These are phyloP conservation scores for Dendrobium catenatum DNA, from an alignment of 106 monocot genomes.

Conservation along the genomic window DNA sequence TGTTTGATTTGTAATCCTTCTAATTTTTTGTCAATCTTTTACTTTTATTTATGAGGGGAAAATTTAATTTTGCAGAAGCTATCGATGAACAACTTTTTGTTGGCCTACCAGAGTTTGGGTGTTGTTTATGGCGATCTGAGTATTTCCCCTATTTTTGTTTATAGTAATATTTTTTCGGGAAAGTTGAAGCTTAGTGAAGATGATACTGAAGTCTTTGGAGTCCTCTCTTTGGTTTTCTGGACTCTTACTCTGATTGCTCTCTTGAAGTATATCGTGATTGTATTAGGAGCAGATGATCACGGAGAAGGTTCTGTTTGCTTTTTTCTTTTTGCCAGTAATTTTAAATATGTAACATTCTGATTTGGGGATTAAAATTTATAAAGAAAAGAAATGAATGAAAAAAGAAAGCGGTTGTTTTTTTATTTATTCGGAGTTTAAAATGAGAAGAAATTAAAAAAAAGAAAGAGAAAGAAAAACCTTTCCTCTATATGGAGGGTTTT, in stretches of 20 bases:
- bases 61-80: conserved; percentile 25
- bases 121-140: conserved; percentile 69
- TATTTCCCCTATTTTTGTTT: conserved; percentile 72
- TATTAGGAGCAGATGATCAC: conserved; percentile 59
- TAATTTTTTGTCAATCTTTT: not conserved
- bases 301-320: conserved; percentile 45
- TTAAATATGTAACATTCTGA: not conserved
- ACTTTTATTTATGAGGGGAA: too few relatives aligned
- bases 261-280: conserved; percentile 56
- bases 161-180: conserved; percentile 56
- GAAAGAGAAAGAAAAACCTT: too few relatives aligned
- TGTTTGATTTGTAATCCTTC: conserved; percentile 7
- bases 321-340: not conserved
- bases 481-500: too few relatives aligned
- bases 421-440: too few relatives aligned
- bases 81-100: conserved; percentile 30
- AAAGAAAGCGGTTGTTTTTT: too few relatives aligned
- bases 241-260: conserved; percentile 59
- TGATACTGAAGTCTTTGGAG: conserved; percentile 48
- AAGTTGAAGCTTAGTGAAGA: conserved; percentile 40
- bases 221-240: conserved; percentile 68
- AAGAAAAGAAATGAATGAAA: too few relatives aligned
- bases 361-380: not conserved
- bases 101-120: conserved; percentile 77
- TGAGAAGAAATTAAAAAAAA: too few relatives aligned